Conservation (phyloP, 2,329 filamentous ascomycete species). For the Cladophialophora chaetospira region DNA sequence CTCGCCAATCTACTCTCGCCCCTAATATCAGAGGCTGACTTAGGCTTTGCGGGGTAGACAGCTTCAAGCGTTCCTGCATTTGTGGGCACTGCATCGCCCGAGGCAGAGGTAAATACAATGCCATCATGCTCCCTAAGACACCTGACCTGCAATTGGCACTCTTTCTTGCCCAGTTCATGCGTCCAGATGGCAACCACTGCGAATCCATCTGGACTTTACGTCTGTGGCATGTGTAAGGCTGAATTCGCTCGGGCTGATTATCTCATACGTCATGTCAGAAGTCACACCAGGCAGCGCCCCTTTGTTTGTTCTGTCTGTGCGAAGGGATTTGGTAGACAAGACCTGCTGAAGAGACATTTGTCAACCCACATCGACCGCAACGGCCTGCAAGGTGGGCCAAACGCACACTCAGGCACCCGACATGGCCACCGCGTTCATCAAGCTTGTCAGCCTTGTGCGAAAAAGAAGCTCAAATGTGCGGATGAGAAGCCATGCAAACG, state of each 20-base stretch:
- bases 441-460: conserved; percentile 56
- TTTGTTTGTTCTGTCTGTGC: conserved; percentile 39
- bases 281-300: conserved; percentile 43
- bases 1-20: too few relatives aligned
- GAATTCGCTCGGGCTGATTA: conserved; percentile 56
- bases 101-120: neutral
- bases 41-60: neutral
- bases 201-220: neutral
- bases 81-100: neutral
- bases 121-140: neutral
- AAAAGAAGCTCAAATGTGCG: conserved; percentile 56
- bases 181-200: neutral
- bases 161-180: neutral
- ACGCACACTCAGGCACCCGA: neutral
- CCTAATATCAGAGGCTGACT: neutral
- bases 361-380: conserved; percentile 36
- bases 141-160: neutral
- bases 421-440: conserved; percentile 44
- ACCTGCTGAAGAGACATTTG: conserved; percentile 55
- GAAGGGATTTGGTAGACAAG: conserved; percentile 41
- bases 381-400: neutral
- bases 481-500: conserved; percentile 57
- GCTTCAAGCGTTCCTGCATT: neutral
- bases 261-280: conserved; percentile 56
- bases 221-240: conserved; percentile 54